A percentile compares a stretch with the other conserved stretches of the same genome.
phyloP scores from a whole-genome alignment of 257 asterid species.

The Lantana camara region DNA sequence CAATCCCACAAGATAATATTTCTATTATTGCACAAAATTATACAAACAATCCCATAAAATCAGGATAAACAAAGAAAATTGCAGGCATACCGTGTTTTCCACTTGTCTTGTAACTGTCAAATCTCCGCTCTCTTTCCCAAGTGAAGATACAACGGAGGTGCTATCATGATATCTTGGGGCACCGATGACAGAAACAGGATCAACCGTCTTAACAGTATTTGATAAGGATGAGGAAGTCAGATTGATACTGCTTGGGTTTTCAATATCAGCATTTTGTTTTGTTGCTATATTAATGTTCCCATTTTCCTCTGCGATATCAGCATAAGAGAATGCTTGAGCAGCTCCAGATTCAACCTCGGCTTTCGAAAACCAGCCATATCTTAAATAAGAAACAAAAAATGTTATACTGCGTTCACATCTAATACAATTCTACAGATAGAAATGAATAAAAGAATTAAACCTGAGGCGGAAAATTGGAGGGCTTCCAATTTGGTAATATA shows the following conservation, averaged over 20 bases:
- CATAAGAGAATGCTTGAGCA: constrained; percentile 46
- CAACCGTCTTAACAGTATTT: constrained; percentile 30
- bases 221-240: constrained; percentile 38
- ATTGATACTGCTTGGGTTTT: constrained; percentile 26
- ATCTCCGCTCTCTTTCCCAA: constrained; percentile 40
- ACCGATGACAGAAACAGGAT: constrained; percentile 34
- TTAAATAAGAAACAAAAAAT: constrained; percentile 32
- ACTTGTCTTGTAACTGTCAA: constrained; percentile 39
- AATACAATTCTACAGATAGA: constrained; percentile 8
- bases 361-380: constrained; percentile 94
- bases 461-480: constrained; percentile 94
- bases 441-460: constrained; percentile 34
- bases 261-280: constrained; percentile 41
- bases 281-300: constrained; percentile 27
- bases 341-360: constrained; percentile 53
- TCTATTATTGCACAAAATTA: too few relatives aligned
- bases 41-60: not conserved
- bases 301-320: constrained; percentile 36
- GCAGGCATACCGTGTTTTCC: constrained; percentile 51
- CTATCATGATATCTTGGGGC: constrained; percentile 32
- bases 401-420: constrained; percentile 29
- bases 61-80: constrained; percentile 21
- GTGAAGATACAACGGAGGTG: constrained; percentile 30
- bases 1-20: too few relatives aligned
- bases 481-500: constrained; percentile 67